Evolutionary conservation across 352 stramenopile genomes (phyloP).

Genomic region (Pythium brachiatum): DNA sequence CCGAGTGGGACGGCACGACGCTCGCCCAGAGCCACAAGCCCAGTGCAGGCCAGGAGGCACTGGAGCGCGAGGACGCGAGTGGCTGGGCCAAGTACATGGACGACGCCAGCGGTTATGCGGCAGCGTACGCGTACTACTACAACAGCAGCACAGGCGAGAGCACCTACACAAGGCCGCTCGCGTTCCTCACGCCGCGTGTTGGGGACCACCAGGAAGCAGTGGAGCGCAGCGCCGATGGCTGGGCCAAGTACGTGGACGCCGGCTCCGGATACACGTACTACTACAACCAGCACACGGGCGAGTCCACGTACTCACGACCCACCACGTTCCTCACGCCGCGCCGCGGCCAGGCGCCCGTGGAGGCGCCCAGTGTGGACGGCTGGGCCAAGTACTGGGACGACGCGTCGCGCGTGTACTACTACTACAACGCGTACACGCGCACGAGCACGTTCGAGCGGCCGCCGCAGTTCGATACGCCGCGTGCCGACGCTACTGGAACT

Average conservation of each 20-base stretch:
- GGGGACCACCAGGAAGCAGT: background rate
- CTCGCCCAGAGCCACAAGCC: constrained; percentile 13
- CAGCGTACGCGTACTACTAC: constrained; percentile 78
- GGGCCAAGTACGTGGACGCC: constrained; percentile 37
- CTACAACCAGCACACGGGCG: constrained; percentile 66
- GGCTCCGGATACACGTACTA: constrained; percentile 58
- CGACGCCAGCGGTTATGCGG: constrained; percentile 36
- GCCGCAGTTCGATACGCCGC: constrained; percentile 39
- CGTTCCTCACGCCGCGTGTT: constrained; percentile 23
- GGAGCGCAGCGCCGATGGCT: constrained; percentile 26
- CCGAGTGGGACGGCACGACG: constrained; percentile 30
- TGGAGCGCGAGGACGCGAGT: constrained; percentile 15
- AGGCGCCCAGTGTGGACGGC: constrained; percentile 24
- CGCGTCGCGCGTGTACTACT: constrained; percentile 53
- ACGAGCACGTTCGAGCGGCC: constrained; percentile 47
- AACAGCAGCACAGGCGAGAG: constrained; percentile 69
- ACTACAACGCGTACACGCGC: constrained; percentile 52
- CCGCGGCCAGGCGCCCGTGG: constrained; percentile 16
- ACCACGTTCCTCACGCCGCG: constrained; percentile 31
- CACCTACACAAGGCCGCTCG: constrained; percentile 44
- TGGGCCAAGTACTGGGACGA: constrained; percentile 66
- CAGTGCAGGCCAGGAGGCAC: constrained; percentile 10
- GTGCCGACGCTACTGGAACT: constrained; percentile 22
- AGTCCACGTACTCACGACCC: constrained; percentile 66
- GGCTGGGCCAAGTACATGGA: constrained; percentile 47